Evolutionary conservation across 2,329 filamentous ascomycete species (phyloP), one percentile per base, ranked within the genome.

Genomic region (Rhynchosporium secalis): DNA sequence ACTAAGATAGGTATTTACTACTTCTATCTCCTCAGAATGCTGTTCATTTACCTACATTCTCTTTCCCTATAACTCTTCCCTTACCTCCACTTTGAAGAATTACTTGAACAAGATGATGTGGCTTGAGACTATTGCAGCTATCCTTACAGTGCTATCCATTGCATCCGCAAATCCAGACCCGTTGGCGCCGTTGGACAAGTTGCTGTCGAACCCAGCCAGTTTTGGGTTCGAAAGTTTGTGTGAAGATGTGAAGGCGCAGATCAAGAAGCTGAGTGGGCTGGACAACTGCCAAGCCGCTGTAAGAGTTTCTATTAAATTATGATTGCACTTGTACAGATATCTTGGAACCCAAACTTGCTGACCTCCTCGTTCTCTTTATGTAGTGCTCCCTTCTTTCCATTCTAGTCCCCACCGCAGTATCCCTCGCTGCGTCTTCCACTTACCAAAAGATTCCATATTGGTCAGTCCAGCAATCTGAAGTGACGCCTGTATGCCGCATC

Each of bases 401-500:
- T 12, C 31, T 59, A 5, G n/a, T 29, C 38, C 57, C 57, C 28
- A 20, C 31, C 36, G 41, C 41, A 28, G 57, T 59, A 29, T 59
- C 57, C 36, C 28, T 59, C 15, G 41, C 46, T 7, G 40, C 31
- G 7, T 51, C 57, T 3, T n/a, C 57, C 28, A 31, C 20, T 26
- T 59, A 59, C 26, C 31, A 41, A n/a, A 33, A 9, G 2, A 52
- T 52, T 26, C 47, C 57, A 12, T 59, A 59, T 20, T 59, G 57
- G 57, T 52, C 63, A 13, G 54, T 63, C 43, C 68, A 68, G 28
- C 63, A 69, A 64, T 46, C 59, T 46, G 60, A 62, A 43, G 52
- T 65, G 7, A 63, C 41, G 7, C 68, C 68, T 3, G 55, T 58
- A 15, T 69, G 68, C 56, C 51, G 65, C 20, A 36, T 69, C 26